Percentiles rank a stretch among this genome's conserved stretches.
phyloP scores from a whole-genome alignment of 371 early-diverging fungal species.

The Globomyces sp. region DNA sequence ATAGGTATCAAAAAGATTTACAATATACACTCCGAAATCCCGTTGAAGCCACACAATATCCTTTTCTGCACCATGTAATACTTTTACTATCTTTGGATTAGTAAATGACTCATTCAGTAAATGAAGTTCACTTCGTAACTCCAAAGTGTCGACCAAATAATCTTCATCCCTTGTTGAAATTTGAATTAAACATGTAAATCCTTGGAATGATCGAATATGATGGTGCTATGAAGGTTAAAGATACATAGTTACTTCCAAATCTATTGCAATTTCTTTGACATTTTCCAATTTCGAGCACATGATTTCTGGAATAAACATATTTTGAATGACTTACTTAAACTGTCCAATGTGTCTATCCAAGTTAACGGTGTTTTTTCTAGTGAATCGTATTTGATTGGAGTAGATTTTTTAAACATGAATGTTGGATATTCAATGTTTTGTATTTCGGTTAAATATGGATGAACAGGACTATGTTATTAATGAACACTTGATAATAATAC shows the following conservation, averaged over 20 bases:
- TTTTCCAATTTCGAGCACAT: slow-evolving; percentile 63
- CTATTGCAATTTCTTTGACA: slow-evolving; percentile 81
- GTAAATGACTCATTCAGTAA: slow-evolving; percentile 80
- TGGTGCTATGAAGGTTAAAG: slow-evolving; percentile 60
- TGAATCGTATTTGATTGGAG: slow-evolving; percentile 59
- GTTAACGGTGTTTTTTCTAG: slow-evolving; percentile 61
- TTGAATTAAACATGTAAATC: slow-evolving; percentile 94
- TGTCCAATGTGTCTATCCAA: slow-evolving; percentile 74
- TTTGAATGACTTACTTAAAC: neutral
- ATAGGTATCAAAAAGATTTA: slow-evolving; percentile 95
- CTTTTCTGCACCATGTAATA: slow-evolving; percentile 93
- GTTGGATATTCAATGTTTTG: slow-evolving; percentile 70
- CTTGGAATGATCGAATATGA: slow-evolving; percentile 89
- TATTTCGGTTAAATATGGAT: slow-evolving; percentile 95
- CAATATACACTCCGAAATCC: slow-evolving; percentile 95
- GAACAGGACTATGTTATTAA: slow-evolving; percentile 50
- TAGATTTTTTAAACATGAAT: slow-evolving; percentile 58
- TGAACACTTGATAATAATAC: neutral
- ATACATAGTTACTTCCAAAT: slow-evolving; percentile 67
- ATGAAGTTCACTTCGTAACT: slow-evolving; percentile 73
- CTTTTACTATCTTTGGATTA: slow-evolving; percentile 86
- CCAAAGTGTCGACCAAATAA: slow-evolving; percentile 88
- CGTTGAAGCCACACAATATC: slow-evolving; percentile 98
- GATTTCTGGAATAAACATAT: slow-evolving; percentile 32
- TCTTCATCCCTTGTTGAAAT: slow-evolving; percentile 87